Percentiles rank a stretch among this genome's conserved stretches.
phyloP scores from a whole-genome alignment of 129 eudicot species.

The Flaveria bidentis region DNA sequence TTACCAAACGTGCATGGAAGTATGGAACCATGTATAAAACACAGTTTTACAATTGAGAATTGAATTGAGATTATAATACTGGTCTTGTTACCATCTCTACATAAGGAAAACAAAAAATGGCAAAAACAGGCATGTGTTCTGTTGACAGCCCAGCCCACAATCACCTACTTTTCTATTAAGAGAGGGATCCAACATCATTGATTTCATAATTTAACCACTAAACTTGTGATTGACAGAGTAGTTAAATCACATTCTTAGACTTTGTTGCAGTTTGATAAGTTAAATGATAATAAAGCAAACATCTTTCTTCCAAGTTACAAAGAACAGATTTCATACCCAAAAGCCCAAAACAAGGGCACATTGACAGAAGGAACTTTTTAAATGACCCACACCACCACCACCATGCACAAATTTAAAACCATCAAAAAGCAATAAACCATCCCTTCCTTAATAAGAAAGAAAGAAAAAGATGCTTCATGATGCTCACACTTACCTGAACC shows the following conservation, averaged over 20 bases:
- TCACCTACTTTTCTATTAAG: too few species aligned
- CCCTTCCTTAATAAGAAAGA: constrained; percentile 27
- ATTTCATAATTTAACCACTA: neutral
- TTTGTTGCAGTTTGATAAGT: neutral
- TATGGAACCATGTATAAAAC: too few species aligned
- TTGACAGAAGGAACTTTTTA: constrained; percentile 26
- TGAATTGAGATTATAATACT: too few species aligned
- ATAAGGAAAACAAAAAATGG: too few species aligned
- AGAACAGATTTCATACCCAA: constrained; percentile 22
- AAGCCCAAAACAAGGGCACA: constrained; percentile 8
- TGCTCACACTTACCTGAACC: constrained; percentile 22
- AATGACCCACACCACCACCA: constrained; percentile 28
- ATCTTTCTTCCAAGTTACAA: constrained; percentile 25
- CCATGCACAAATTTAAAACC: constrained; percentile 25
- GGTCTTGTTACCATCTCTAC: too few species aligned
- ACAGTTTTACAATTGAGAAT: too few species aligned
- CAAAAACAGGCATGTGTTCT: neutral
- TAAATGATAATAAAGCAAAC: neutral
- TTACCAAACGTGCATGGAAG: too few species aligned
- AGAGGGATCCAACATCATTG: neutral
- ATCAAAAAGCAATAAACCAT: constrained; percentile 24
- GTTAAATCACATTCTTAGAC: neutral
- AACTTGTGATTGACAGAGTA: neutral
- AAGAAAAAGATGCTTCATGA: constrained; percentile 24
- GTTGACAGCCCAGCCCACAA: neutral